Evolutionary conservation across 495 filamentous ascomycete genomes (phyloP), one percentile per base, ranked within the genome.

Genomic region (Massariosphaeria phaeospora): DNA sequence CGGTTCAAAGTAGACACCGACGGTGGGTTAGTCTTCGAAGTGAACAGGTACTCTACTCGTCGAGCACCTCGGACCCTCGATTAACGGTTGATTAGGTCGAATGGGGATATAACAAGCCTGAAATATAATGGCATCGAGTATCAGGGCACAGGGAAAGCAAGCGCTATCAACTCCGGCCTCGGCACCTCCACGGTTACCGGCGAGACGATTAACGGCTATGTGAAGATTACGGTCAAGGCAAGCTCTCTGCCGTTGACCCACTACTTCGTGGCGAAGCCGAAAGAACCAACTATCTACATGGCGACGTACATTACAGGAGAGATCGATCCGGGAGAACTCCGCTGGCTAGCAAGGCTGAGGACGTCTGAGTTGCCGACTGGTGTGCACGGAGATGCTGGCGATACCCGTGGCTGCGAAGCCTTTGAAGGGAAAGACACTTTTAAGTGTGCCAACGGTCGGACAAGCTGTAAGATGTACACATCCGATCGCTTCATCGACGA

Each of bases 391-490:
- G 25, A 52, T 33, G 55, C 53, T 10, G 48, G 48, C 4, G 31
- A 46, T 18, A 59, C 49, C 1, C 12, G 29, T 20, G 55, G 55
- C 1, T 59, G 55, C 48, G 27, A 17, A 1, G 55, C 55, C 7
- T 59, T 59, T 18, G 55, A 59, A 26, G 55, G 55, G 23, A 59
- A 59, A 33, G 55, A 59, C 40, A 59, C 55, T n/a, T 59, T 59
- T 39, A 59, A 59, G 27, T 59, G 55, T 27, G 13, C 55, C 9
- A 53, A 59, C 34, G 55, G 55, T 9, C 27, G 53, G 24, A 59
- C 55, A 10, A 38, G 55, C 18, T 59, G 55, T 25, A 59, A 59
- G 33, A 59, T 59, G 55, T 59, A 59, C 24, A 52, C 55, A 1
- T 31, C 26, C 10, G 55, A 59, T 33, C 48, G 55, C 24, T 59